Percentiles rank a stretch among this genome's conserved stretches.
Conservation (phyloP, 1,284 basidiomycete genomes). For the Ustilago loliicola region DNA sequence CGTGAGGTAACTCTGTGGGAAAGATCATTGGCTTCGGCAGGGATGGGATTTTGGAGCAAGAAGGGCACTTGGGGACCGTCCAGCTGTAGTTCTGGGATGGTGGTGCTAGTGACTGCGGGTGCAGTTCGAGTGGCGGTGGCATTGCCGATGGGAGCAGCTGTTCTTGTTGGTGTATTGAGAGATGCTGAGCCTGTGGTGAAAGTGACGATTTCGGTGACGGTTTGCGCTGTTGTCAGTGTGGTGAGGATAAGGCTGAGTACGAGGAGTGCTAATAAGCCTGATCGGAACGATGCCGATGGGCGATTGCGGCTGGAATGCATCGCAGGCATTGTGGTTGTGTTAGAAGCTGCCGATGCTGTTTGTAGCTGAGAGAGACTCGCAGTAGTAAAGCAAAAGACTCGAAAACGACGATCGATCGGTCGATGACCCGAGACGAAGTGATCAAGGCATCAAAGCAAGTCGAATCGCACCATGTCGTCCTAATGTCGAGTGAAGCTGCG, state of each 20-base stretch:
- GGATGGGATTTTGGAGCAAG: constrained; percentile 48
- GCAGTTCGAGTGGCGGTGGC: constrained; percentile 20
- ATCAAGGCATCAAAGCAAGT: neutral
- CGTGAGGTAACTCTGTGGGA: constrained; percentile 25
- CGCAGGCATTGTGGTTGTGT: constrained; percentile 2
- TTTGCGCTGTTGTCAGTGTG: constrained; percentile 23
- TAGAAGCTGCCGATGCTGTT: constrained; percentile 7
- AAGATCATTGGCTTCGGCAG: constrained; percentile 28
- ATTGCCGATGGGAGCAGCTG: constrained; percentile 9
- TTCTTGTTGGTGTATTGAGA: constrained; percentile 39
- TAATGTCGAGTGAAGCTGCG: no score
- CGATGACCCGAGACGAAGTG: neutral
- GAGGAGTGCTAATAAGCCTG: neutral
- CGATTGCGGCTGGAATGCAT: constrained; percentile 8
- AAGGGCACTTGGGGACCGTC: constrained; percentile 49
- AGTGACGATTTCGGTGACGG: constrained; percentile 35
- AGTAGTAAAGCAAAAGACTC: neutral
- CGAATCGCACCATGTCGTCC: neutral
- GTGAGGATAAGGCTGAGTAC: neutral
- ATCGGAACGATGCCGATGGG: constrained; percentile 19
- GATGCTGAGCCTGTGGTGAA: constrained; percentile 46
- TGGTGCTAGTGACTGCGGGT: constrained; percentile 40
- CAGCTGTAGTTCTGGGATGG: constrained; percentile 48
- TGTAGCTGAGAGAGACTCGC: neutral
- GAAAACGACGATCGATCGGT: neutral